Evolutionary conservation across 78 protist species (phyloP).

Genomic region (Bigelowiella natans): DNA sequence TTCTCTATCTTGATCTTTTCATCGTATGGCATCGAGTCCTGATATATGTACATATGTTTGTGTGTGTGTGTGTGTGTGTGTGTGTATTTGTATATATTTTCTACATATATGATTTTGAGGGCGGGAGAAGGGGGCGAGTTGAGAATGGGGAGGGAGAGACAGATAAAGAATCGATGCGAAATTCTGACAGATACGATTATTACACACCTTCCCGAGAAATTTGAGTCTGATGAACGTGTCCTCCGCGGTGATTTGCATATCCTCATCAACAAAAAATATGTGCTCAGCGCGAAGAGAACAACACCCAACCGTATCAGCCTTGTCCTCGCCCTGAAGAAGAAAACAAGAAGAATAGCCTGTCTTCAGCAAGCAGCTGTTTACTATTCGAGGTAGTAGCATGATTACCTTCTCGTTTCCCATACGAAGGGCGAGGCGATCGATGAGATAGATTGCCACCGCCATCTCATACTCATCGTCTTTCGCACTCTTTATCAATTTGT

Average conservation of each 20-base stretch:
- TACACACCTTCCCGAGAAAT: conserved; percentile 96
- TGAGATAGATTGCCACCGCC: conserved; percentile 75
- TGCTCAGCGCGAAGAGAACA: conserved; percentile 91
- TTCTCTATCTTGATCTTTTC: not conserved
- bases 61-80: not conserved
- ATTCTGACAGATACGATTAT: too few species aligned
- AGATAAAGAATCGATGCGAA: too few species aligned
- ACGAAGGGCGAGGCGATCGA: conserved; percentile 90
- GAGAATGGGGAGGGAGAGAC: too few species aligned
- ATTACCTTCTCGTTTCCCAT: conserved; percentile 92
- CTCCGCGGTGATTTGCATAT: too few species aligned
- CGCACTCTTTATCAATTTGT: not conserved
- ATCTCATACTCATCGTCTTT: conserved; percentile 24
- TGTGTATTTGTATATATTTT: not conserved
- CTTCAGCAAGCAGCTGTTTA: not conserved
- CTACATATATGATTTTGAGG: not conserved
- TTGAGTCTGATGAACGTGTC: too few species aligned
- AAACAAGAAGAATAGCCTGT: too few species aligned
- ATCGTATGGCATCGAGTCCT: not conserved
- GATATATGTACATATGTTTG: not conserved
- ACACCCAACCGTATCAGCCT: conserved; percentile 99
- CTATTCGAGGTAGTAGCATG: too few species aligned
- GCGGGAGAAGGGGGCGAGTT: not conserved
- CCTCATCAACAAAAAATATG: conserved; percentile 33
- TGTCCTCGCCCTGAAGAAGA: too few species aligned